Evolutionary conservation across 257 asterid genomes (phyloP).

Genomic region (Nicotiana sylvestris): DNA sequence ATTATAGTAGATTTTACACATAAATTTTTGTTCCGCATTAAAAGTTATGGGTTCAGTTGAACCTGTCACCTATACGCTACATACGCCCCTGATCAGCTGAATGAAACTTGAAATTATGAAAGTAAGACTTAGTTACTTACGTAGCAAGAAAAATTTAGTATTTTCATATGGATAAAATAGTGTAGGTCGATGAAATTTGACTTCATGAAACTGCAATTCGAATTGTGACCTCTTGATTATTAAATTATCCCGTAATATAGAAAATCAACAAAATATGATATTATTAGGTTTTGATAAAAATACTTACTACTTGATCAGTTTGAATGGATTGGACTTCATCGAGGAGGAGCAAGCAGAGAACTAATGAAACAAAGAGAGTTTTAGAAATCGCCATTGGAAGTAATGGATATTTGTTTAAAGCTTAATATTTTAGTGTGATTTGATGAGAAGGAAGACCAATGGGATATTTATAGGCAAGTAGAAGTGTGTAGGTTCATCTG

Average conservation of each 20-base stretch:
- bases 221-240: not conserved
- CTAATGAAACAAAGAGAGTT: slow-evolving; percentile 26
- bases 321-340: slow-evolving; percentile 49
- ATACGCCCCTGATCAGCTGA: too few relatives aligned
- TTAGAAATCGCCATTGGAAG: slow-evolving; percentile 47
- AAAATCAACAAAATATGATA: not conserved
- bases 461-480: slow-evolving; percentile 11
- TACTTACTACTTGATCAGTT: slow-evolving; percentile 32
- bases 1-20: too few relatives aligned
- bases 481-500: slow-evolving; percentile 1
- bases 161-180: not conserved
- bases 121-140: not conserved
- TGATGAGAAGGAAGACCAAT: not conserved
- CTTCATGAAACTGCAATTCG: not conserved
- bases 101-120: not conserved
- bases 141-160: not conserved
- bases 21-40: too few relatives aligned
- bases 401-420: not conserved
- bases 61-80: too few relatives aligned
- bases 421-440: not conserved
- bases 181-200: not conserved
- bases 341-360: slow-evolving; percentile 39
- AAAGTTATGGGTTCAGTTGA: too few relatives aligned
- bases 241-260: not conserved
- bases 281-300: not conserved